Percentiles rank a stretch among this genome's conserved stretches.
Conservation (phyloP, 1,284 basidiomycete species). For the Cryptococcus amylolentus region DNA sequence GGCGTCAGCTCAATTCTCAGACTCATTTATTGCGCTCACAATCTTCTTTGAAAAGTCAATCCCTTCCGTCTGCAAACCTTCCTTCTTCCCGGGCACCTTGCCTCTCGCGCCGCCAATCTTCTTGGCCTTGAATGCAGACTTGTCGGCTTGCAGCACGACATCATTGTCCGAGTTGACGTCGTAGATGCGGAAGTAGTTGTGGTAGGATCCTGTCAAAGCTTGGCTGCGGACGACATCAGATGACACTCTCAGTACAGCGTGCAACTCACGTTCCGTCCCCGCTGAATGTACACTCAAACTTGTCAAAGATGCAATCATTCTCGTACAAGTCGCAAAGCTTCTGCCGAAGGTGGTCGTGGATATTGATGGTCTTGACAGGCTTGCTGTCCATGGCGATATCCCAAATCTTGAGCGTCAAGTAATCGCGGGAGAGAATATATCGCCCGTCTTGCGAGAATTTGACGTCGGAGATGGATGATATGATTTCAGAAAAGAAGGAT, state of each 20-base stretch:
- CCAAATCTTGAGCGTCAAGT: constrained; percentile 98
- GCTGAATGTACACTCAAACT: constrained; percentile 96
- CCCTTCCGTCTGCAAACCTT: constrained; percentile 82
- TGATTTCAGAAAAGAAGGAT: constrained; percentile 99
- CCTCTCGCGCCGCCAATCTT: constrained; percentile 82
- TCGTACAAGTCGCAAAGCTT: constrained; percentile 99
- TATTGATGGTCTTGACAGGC: constrained; percentile 96
- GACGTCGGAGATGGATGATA: constrained; percentile 98
- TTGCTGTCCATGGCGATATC: constrained; percentile 98
- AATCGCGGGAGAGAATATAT: constrained; percentile 95
- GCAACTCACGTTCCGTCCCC: constrained; percentile 82
- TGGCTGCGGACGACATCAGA: constrained; percentile 57
- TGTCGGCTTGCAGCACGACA: constrained; percentile 95
- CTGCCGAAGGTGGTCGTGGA: constrained; percentile 95
- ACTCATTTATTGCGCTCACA: constrained; percentile 41
- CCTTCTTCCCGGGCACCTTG: constrained; percentile 71
- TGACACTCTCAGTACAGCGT: not conserved
- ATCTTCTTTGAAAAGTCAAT: constrained; percentile 99
- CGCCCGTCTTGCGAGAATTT: constrained; percentile 97
- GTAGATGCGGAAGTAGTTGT: constrained; percentile 99
- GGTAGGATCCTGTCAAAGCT: constrained; percentile 95
- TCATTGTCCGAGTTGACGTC: constrained; percentile 87
- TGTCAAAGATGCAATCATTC: constrained; percentile 99
- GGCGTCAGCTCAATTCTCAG: constrained; percentile 7
- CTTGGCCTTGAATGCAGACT: constrained; percentile 99